These are phyloP conservation scores for Microthlaspi erraticum DNA, from an alignment of 345 rosid genomes.

Conservation along the genomic window DNA sequence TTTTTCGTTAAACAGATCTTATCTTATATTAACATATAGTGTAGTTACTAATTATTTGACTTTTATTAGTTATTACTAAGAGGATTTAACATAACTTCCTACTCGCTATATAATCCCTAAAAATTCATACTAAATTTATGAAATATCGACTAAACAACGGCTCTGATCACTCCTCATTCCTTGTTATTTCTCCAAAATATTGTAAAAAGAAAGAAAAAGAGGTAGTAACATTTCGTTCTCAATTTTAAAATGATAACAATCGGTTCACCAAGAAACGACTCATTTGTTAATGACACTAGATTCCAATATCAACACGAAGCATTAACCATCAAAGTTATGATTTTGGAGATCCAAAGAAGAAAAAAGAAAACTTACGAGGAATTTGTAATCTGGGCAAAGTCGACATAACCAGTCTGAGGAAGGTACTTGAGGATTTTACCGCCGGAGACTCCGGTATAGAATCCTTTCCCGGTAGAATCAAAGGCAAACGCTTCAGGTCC, in stretches of 20 bases:
- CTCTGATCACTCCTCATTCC: neutral
- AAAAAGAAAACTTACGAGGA: constrained; percentile 23
- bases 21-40: no score
- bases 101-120: neutral
- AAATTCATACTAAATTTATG: neutral
- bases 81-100: neutral
- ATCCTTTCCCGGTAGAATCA: constrained; percentile 47
- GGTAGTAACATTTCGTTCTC: no score
- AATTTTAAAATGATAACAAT: neutral
- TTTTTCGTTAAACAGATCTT: no score
- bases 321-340: neutral
- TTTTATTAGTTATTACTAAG: neutral
- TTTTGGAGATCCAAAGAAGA: constrained; percentile 7
- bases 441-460: constrained; percentile 51
- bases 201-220: neutral
- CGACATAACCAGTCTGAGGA: constrained; percentile 41
- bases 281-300: neutral
- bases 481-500: constrained; percentile 47
- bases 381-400: constrained; percentile 40
- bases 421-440: constrained; percentile 51
- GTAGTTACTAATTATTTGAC: no score
- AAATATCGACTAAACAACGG: neutral
- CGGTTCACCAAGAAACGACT: neutral
- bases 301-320: neutral
- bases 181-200: neutral